These are phyloP conservation scores for Kandelia obovata DNA, from an alignment of 345 rosid species.

Conservation along the genomic window DNA sequence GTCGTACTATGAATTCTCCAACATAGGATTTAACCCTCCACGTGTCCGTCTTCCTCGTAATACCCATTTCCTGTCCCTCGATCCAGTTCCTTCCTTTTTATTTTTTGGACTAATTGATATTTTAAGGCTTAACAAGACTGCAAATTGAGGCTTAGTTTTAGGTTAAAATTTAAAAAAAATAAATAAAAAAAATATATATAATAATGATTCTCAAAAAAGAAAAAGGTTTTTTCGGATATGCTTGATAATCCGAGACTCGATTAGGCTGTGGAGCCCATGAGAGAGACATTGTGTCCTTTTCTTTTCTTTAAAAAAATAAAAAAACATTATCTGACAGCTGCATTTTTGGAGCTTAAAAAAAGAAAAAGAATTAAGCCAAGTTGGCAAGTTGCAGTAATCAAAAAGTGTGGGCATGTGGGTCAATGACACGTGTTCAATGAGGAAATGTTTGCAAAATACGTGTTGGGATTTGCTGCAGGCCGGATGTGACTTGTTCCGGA, in stretches of 20 bases:
- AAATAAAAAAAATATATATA: neutral
- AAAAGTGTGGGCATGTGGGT: slow-evolving; percentile 2
- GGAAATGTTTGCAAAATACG: neutral
- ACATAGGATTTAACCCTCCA: neutral
- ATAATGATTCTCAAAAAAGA: neutral
- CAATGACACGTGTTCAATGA: slow-evolving; percentile 18
- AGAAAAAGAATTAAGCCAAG: neutral
- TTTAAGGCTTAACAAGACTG: neutral
- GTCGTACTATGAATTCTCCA: slow-evolving; percentile 11
- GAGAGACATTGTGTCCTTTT: neutral
- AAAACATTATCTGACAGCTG: no score
- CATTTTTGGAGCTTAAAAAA: no score
- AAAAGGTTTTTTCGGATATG: neutral
- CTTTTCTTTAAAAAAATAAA: no score
- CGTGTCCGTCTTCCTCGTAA: slow-evolving; percentile 17
- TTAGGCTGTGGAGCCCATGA: slow-evolving; percentile 13
- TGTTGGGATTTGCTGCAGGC: slow-evolving; percentile 18
- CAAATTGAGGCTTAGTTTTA: no score
- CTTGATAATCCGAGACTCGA: slow-evolving; percentile 26
- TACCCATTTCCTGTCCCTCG: neutral
- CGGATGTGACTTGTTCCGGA: slow-evolving; percentile 15
- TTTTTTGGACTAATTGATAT: neutral
- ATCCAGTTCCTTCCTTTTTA: neutral
- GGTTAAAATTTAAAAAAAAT: no score
- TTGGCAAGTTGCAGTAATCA: slow-evolving; percentile 22